A percentile compares a stretch with the other conserved stretches of the same genome.
Evolutionary conservation across 345 rosid genomes (phyloP).

Genomic region (Boechera divaricarpa): DNA sequence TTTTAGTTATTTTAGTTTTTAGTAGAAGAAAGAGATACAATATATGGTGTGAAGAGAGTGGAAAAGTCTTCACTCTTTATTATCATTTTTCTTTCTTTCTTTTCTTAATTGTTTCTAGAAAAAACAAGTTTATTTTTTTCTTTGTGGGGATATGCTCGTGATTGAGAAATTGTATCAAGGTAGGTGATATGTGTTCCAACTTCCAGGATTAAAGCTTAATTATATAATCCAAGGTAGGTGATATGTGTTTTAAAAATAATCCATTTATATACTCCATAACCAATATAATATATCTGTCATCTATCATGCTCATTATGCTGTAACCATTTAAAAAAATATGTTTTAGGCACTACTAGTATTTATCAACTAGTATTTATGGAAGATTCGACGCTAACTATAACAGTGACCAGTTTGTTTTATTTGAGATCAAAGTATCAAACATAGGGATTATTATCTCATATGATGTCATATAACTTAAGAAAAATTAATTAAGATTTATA

Average conservation of each 20-base stretch:
- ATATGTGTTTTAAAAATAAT: not conserved
- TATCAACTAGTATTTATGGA: not conserved
- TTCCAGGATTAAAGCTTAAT: slow-evolving; percentile 31
- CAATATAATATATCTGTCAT: not conserved
- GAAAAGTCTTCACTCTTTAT: slow-evolving; percentile 28
- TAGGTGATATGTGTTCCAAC: slow-evolving; percentile 40
- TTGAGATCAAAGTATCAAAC: not conserved
- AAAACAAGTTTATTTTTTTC: slow-evolving; percentile 23
- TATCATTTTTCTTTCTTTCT: not conserved
- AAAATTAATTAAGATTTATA: not conserved
- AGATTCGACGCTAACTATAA: not conserved
- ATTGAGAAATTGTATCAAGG: slow-evolving; percentile 28
- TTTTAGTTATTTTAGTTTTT: slow-evolving; percentile 17
- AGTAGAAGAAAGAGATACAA: slow-evolving; percentile 18
- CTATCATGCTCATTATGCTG: slow-evolving; percentile 27
- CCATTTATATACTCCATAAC: not conserved
- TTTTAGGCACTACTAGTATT: not conserved
- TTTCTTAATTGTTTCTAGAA: slow-evolving; percentile 33
- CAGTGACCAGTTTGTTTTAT: not conserved
- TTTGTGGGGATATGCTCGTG: slow-evolving; percentile 36
- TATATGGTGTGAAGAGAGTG: slow-evolving; percentile 33
- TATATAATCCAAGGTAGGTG: not conserved
- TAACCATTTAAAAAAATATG: not conserved
- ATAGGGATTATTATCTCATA: not conserved
- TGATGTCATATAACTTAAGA: not conserved